Conservation (phyloP, 2,329 filamentous ascomycete species). For the Epichloe scottii region DNA sequence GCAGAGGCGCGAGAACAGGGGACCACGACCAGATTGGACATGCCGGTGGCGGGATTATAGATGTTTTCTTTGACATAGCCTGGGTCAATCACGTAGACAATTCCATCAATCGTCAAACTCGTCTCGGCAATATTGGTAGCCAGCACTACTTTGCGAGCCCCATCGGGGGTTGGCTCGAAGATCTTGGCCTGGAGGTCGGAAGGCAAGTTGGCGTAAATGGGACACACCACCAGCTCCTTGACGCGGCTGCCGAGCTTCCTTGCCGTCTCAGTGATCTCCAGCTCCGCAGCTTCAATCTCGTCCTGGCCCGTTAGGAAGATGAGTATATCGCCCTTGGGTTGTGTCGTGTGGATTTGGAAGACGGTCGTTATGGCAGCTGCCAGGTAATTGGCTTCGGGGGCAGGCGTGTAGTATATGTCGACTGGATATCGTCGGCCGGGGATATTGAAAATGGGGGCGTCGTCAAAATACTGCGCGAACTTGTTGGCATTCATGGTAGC, state of each 20-base stretch:
- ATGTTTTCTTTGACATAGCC: slow-evolving; percentile 94
- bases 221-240: slow-evolving; percentile 78
- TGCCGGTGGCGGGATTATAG: slow-evolving; percentile 81
- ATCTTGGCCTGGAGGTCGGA: slow-evolving; percentile 87
- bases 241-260: slow-evolving; percentile 75
- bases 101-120: slow-evolving; percentile 87
- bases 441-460: slow-evolving; percentile 88
- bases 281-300: slow-evolving; percentile 82
- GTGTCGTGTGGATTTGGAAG: slow-evolving; percentile 87
- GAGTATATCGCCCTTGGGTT: slow-evolving; percentile 76
- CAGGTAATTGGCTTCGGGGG: slow-evolving; percentile 89
- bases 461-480: slow-evolving; percentile 84
- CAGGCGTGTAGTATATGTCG: slow-evolving; percentile 79
- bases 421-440: slow-evolving; percentile 82
- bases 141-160: slow-evolving; percentile 79
- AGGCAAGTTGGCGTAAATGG: slow-evolving; percentile 88
- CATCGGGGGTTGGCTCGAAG: slow-evolving; percentile 81
- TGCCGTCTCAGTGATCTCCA: slow-evolving; percentile 73
- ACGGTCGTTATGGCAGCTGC: slow-evolving; percentile 84
- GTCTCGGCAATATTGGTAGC: slow-evolving; percentile 98
- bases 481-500: slow-evolving; percentile 92
- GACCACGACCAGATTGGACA: slow-evolving; percentile 83
- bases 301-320: slow-evolving; percentile 95
- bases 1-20: slow-evolving; percentile 86
- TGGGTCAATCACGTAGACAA: slow-evolving; percentile 90